Conservation (phyloP, 2,329 filamentous ascomycete species). For the Cladosporium velox region DNA sequence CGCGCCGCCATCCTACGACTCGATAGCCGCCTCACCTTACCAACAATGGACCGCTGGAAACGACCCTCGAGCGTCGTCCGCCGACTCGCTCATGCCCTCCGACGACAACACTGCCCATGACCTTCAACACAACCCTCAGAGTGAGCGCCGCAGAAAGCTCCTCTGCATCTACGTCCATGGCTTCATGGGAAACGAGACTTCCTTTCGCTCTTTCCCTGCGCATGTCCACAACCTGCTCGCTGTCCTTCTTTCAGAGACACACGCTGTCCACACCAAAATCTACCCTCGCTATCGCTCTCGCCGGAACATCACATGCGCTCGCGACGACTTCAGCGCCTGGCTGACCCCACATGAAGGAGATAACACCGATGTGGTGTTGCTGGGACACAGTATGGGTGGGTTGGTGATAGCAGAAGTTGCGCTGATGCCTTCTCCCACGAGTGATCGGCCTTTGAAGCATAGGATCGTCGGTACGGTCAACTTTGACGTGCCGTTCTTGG, state of each 20-base stretch:
- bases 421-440: constrained; percentile 52
- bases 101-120: constrained; percentile 36
- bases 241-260: constrained; percentile 66
- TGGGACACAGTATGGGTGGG: constrained; percentile 90
- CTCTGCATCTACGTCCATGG: constrained; percentile 85
- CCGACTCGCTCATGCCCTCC: constrained; percentile 46
- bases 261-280: constrained; percentile 83
- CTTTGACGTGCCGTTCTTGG: constrained; percentile 83
- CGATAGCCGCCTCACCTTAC: constrained; percentile 5
- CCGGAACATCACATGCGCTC: constrained; percentile 69
- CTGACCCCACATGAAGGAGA: constrained; percentile 72
- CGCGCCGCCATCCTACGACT: constrained; percentile 21
- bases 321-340: constrained; percentile 83
- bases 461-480: constrained; percentile 77
- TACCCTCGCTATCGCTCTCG: constrained; percentile 80
- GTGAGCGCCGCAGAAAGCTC: constrained; percentile 53
- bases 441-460: constrained; percentile 61
- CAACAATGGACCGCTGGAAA: constrained; percentile 21
- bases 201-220: constrained; percentile 83
- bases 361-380: constrained; percentile 75
- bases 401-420: constrained; percentile 78
- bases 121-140: constrained; percentile 26
- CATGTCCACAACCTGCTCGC: constrained; percentile 78
- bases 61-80: constrained; percentile 50
- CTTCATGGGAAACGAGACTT: constrained; percentile 85